phyloP scores from a whole-genome alignment of 805 yeast species.

The Torulaspora franciscae region DNA sequence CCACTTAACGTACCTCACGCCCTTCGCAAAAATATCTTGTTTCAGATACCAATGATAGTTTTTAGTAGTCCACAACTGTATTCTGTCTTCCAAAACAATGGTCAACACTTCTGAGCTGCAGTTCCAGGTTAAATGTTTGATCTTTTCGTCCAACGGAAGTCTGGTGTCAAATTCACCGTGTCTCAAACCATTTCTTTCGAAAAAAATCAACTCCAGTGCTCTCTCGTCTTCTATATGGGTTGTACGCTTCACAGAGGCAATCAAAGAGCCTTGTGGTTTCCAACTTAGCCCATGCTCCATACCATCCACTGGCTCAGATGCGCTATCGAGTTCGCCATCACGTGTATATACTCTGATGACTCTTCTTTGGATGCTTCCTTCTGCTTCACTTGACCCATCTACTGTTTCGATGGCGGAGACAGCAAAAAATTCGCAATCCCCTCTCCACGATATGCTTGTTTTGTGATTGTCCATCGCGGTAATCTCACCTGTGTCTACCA shows the following conservation, averaged over 20 bases:
- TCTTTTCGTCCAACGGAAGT: constrained; percentile 46
- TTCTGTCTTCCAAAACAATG: constrained; percentile 51
- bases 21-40: constrained; percentile 52
- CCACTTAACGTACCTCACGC: constrained; percentile 53
- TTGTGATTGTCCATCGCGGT: constrained; percentile 50
- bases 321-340: constrained; percentile 71
- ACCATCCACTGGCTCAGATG: constrained; percentile 84
- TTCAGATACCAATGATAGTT: constrained; percentile 96
- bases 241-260: constrained; percentile 75
- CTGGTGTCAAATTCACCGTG: constrained; percentile 80
- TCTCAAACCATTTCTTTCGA: constrained; percentile 88
- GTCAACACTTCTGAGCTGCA: constrained; percentile 74
- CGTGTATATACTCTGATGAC: constrained; percentile 78
- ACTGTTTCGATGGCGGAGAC: constrained; percentile 57
- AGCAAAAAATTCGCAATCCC: constrained; percentile 83
- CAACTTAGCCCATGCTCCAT: constrained; percentile 71
- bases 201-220: constrained; percentile 56
- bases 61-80: constrained; percentile 88
- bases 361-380: constrained; percentile 49
- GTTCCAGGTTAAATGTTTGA: constrained; percentile 69
- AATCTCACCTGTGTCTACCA: constrained; percentile 62
- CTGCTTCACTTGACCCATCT: constrained; percentile 41
- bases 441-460: constrained; percentile 80
- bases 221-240: constrained; percentile 37
- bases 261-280: constrained; percentile 86